Conservation (phyloP, 352 stramenopile genomes). For the Phytophthora kernoviae region DNA sequence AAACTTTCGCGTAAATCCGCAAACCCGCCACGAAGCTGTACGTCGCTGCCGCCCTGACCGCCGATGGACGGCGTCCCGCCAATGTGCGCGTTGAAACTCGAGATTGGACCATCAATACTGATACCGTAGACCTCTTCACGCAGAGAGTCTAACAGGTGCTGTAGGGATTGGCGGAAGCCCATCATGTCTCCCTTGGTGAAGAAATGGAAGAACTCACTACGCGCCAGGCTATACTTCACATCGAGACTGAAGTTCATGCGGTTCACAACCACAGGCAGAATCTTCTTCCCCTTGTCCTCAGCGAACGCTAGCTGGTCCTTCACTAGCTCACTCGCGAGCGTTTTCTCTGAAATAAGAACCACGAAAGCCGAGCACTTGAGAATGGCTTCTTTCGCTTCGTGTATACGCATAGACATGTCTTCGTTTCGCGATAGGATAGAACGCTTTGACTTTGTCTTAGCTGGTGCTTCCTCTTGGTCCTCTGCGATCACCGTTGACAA, state of each 20-base stretch:
- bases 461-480: constrained; percentile 30
- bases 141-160: constrained; percentile 56
- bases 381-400: constrained; percentile 83
- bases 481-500: constrained; percentile 30
- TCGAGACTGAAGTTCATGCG: constrained; percentile 68
- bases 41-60: constrained; percentile 14
- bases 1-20: constrained; percentile 43
- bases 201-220: constrained; percentile 84
- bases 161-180: constrained; percentile 68
- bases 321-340: constrained; percentile 67
- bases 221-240: constrained; percentile 80
- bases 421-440: constrained; percentile 33
- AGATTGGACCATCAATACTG: constrained; percentile 29
- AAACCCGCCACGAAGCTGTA: constrained; percentile 38
- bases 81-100: constrained; percentile 4
- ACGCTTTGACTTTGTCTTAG: constrained; percentile 11
- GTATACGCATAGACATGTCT: constrained; percentile 75
- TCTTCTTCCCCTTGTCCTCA: constrained; percentile 85
- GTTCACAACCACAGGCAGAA: constrained; percentile 77
- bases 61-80: constrained; percentile 8
- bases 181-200: constrained; percentile 82
- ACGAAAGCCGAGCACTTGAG: constrained; percentile 82
- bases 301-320: constrained; percentile 84
- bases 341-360: constrained; percentile 78
- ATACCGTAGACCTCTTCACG: constrained; percentile 77